Conservation (phyloP, 2,329 filamentous ascomycete species). For the Fusarium buxicola region DNA sequence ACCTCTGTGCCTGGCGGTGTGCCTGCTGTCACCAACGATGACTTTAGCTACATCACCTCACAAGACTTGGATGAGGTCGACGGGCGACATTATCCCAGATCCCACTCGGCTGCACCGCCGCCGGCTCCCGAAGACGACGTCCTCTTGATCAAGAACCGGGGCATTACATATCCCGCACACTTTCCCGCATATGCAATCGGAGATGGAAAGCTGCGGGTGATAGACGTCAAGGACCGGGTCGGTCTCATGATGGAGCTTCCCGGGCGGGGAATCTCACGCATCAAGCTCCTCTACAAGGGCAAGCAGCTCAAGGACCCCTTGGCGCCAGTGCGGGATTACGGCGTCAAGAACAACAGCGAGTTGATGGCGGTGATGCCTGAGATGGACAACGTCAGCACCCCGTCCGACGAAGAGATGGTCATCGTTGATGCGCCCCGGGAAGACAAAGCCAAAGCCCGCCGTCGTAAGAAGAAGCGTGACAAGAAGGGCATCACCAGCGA, state of each 20-base stretch:
- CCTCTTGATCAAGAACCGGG: constrained; percentile 75
- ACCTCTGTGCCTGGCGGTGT: constrained; percentile 60
- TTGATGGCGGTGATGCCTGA: constrained; percentile 63
- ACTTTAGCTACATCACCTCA: constrained; percentile 86
- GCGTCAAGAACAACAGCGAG: constrained; percentile 70
- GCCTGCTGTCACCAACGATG: constrained; percentile 77
- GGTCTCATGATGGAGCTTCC: constrained; percentile 73
- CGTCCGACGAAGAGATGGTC: constrained; percentile 59
- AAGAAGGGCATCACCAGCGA: constrained; percentile 47
- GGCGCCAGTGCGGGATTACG: constrained; percentile 68
- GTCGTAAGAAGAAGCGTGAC: constrained; percentile 58
- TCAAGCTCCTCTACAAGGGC: constrained; percentile 81
- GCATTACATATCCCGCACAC: constrained; percentile 73
- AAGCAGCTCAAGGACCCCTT: constrained; percentile 74
- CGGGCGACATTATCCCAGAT: constrained; percentile 57
- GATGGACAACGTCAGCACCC: constrained; percentile 50
- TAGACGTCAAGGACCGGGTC: constrained; percentile 75
- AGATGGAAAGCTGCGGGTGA: constrained; percentile 75
- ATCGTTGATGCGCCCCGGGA: constrained; percentile 55
- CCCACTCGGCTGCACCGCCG: constrained; percentile 49
- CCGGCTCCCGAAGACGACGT: constrained; percentile 72
- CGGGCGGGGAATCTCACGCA: constrained; percentile 60
- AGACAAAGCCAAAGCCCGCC: constrained; percentile 53
- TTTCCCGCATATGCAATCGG: constrained; percentile 82
- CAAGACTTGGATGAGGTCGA: constrained; percentile 70